phyloP scores from a whole-genome alignment of 2,329 filamentous ascomycete species.

The Ascochyta koolunga region DNA sequence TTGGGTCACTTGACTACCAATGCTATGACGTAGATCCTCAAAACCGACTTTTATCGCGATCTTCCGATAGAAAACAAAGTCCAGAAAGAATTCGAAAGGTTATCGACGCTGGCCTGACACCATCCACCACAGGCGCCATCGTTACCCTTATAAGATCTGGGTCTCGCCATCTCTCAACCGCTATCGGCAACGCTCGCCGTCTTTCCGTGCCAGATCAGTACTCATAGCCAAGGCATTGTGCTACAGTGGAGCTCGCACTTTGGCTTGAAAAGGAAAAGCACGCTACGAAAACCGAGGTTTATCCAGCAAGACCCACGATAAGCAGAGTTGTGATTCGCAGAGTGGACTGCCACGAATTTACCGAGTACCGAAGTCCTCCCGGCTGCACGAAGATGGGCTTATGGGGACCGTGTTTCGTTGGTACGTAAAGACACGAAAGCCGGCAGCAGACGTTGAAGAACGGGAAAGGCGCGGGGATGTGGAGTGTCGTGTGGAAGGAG shows the following conservation, averaged over 20 bases:
- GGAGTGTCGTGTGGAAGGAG: not conserved
- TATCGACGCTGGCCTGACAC: not conserved
- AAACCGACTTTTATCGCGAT: not conserved
- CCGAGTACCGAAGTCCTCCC: not conserved
- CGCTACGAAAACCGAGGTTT: constrained; percentile 23
- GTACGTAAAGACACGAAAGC: not conserved
- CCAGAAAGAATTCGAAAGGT: not conserved
- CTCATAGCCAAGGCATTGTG: not conserved
- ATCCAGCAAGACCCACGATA: not conserved
- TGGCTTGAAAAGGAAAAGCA: constrained; percentile 11
- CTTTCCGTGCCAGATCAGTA: constrained; percentile 13
- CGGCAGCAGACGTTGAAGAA: not conserved
- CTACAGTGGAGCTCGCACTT: constrained; percentile 20
- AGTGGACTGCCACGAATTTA: not conserved
- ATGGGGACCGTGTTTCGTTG: not conserved
- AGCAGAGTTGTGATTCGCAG: constrained; percentile 9
- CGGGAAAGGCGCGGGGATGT: not conserved
- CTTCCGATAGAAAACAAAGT: not conserved
- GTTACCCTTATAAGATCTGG: constrained; percentile 3
- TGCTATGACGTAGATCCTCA: not conserved
- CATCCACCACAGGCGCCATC: not conserved
- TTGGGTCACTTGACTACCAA: not conserved
- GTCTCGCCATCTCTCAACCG: constrained; percentile 1
- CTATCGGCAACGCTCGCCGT: constrained; percentile 22
- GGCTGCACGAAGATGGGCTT: not conserved